A percentile compares a stretch with the other conserved stretches of the same genome.
Conservation (phyloP, 129 eudicot species). For the Chrysanthemum lavandulifolium region DNA sequence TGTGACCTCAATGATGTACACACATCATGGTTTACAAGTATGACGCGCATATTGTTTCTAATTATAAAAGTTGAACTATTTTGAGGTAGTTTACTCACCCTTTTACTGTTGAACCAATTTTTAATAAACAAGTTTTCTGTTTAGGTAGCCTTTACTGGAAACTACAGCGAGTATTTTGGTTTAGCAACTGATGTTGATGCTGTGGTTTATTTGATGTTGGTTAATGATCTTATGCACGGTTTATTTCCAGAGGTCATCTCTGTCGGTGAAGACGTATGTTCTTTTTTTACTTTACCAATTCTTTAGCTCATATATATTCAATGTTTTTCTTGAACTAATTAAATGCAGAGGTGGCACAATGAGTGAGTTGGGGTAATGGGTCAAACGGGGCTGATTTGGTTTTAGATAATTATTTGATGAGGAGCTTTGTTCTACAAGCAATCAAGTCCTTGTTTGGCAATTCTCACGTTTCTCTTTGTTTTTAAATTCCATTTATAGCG, state of each 20-base stretch:
- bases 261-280: slow-evolving; percentile 94
- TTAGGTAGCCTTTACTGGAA: slow-evolving; percentile 90
- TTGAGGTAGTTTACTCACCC: not conserved
- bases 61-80: not conserved
- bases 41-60: slow-evolving; percentile 10
- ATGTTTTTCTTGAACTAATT: not conserved
- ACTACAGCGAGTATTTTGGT: slow-evolving; percentile 91
- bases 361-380: not conserved
- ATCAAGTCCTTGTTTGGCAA: not conserved
- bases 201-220: slow-evolving; percentile 91
- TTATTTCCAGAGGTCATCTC: slow-evolving; percentile 81
- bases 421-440: not conserved
- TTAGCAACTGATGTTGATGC: slow-evolving; percentile 94
- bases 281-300: not conserved
- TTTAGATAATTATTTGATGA: not conserved
- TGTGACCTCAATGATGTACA: slow-evolving; percentile 99
- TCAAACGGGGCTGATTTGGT: not conserved
- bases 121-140: not conserved
- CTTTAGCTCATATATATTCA: not conserved
- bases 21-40: slow-evolving; percentile 97
- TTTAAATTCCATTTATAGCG: not conserved
- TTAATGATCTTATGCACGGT: slow-evolving; percentile 91
- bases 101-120: slow-evolving; percentile 10
- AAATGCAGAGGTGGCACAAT: too few species aligned
- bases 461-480: not conserved